Conservation (phyloP, 2,329 filamentous ascomycete genomes). For the Davidsoniella australis region DNA sequence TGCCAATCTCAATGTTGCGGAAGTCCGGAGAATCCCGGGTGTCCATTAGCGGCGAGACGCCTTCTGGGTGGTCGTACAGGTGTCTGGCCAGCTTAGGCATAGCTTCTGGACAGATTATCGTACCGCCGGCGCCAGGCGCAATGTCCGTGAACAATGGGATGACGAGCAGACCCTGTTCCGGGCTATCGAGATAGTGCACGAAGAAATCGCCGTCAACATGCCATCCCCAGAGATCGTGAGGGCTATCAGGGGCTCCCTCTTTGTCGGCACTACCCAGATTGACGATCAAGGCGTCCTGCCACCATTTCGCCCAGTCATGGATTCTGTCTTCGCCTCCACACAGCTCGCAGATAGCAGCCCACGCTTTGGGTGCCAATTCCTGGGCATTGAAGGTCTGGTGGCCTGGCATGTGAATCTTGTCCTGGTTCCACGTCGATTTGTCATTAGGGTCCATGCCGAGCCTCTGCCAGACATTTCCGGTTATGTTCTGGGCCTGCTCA, state of each 20-base stretch:
- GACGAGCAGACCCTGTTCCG: conserved; percentile 51
- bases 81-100: conserved; percentile 40
- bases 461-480: conserved; percentile 40
- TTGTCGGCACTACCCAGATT: conserved; percentile 43
- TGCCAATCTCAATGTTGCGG: conserved; percentile 19
- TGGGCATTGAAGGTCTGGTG: conserved; percentile 37
- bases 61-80: conserved; percentile 43
- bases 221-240: conserved; percentile 39
- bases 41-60: conserved; percentile 48
- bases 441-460: conserved; percentile 47
- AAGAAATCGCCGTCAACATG: conserved; percentile 61
- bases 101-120: conserved; percentile 43
- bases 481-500: conserved; percentile 22
- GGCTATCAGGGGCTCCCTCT: conserved; percentile 31
- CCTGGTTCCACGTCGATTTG: conserved; percentile 45
- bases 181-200: conserved; percentile 52
- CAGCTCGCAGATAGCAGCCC: conserved; percentile 48
- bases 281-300: conserved; percentile 52
- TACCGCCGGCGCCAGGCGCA: conserved; percentile 41
- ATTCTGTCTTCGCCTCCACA: conserved; percentile 45
- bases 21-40: conserved; percentile 34
- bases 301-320: conserved; percentile 29
- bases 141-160: conserved; percentile 53
- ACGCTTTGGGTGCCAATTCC: conserved; percentile 45
- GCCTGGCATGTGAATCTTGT: conserved; percentile 46